A percentile compares a stretch with the other conserved stretches of the same genome.
Evolutionary conservation across 257 asterid genomes (phyloP).

Genomic region (Solanum chiquidenum): DNA sequence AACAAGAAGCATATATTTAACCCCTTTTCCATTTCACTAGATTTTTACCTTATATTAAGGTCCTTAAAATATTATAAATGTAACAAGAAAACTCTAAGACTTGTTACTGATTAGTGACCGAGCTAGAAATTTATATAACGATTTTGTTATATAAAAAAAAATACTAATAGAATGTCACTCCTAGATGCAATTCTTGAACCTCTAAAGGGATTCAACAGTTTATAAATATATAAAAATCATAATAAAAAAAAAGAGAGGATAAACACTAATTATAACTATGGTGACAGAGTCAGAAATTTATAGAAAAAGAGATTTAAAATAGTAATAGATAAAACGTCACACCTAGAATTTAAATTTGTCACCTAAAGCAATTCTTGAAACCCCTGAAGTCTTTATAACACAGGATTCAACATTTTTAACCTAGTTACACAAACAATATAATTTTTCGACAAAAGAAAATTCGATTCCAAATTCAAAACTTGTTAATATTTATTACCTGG

Average conservation of each 20-base stretch:
- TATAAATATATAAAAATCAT: not conserved
- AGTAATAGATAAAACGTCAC: not conserved
- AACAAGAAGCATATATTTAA: not conserved
- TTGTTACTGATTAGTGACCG: not conserved
- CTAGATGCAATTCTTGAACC: not conserved
- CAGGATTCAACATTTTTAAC: not conserved
- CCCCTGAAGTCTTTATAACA: not conserved
- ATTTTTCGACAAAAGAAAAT: not conserved
- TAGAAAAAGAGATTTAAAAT: not conserved
- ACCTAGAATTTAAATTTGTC: not conserved
- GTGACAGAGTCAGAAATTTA: not conserved
- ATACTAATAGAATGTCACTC: not conserved
- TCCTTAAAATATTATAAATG: not conserved
- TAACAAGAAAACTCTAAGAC: not conserved
- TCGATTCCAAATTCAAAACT: not conserved
- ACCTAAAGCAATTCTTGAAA: not conserved
- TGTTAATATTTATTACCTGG: conserved; percentile 13
- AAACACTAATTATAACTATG: not conserved
- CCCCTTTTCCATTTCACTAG: not conserved
- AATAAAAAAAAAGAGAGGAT: not conserved
- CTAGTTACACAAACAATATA: not conserved
- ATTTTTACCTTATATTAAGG: not conserved
- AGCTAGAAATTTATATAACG: not conserved
- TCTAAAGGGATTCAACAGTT: not conserved
- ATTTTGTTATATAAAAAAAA: not conserved